These are phyloP conservation scores for Rhodotorula sp. DNA, from an alignment of 1,284 basidiomycete genomes.

Conservation along the genomic window DNA sequence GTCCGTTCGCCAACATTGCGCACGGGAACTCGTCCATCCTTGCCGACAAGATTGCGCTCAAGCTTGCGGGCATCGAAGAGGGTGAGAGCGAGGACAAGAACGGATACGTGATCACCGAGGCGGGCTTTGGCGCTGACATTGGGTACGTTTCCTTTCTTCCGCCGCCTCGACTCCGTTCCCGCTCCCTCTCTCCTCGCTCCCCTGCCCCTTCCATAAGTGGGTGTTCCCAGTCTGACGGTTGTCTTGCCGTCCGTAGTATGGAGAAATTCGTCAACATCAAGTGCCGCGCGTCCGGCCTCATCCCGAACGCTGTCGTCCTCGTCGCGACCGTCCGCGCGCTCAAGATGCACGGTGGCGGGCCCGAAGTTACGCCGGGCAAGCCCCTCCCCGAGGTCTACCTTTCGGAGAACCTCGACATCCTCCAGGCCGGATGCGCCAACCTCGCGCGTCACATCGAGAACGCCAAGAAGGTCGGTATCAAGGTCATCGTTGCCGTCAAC, in stretches of 20 bases:
- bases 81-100: conserved; percentile 78
- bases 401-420: conserved; percentile 86
- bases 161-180: too few species aligned
- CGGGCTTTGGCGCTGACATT: conserved; percentile 98
- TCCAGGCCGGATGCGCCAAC: conserved; percentile 92
- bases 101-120: conserved; percentile 97
- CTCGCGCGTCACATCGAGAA: conserved; percentile 93
- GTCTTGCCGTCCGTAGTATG: conserved; percentile 47
- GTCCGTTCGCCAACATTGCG: conserved; percentile 98
- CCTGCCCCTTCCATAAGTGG: not conserved
- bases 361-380: conserved; percentile 95
- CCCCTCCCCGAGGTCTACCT: conserved; percentile 90
- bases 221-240: not conserved
- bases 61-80: conserved; percentile 93
- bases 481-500: conserved; percentile 95
- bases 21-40: conserved; percentile 99
- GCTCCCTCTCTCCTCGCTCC: too few species aligned
- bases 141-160: conserved; percentile 57
- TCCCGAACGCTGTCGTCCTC: conserved; percentile 90
- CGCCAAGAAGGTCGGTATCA: conserved; percentile 92
- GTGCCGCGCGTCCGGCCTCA: conserved; percentile 89
- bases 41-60: conserved; percentile 92
- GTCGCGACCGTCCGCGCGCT: conserved; percentile 96
- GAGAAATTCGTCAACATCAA: conserved; percentile 98
- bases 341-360: conserved; percentile 99